Evolutionary conservation across 768 basidiomycete genomes (phyloP), one percentile per base, ranked within the genome.

Genomic region (Hericium rajendrae): DNA sequence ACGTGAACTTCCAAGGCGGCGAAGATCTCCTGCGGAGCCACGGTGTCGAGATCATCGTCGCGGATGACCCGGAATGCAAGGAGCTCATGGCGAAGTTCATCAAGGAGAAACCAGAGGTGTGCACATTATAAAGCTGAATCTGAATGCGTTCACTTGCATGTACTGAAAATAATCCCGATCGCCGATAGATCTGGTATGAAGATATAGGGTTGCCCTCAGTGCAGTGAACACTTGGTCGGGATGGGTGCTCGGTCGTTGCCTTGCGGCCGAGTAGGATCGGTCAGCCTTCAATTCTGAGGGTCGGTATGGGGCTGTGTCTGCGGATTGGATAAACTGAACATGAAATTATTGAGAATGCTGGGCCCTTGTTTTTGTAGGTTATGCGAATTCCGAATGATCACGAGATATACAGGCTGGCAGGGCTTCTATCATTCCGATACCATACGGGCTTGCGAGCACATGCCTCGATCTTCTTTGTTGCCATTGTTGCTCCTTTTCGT

Each of bases 21-120:
- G 84, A 86, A 61, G 74, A 78, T 18, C 69, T 84, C 18, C 72
- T 87, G 15, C 73, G 71, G 39, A 67, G 65, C 13, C 69, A 74
- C 18, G 83, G 83, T 2, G 79, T 85, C 18, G 78, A 87, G 59
- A 66, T 71, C 16, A 53, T 69, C 15, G 64, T 66, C 8, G 40
- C 68, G 59, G 72, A 82, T 55, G 69, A 82, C 53, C 61, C 71
- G 6, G 75, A 76, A 24, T 83, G 84, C 67, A 79, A 77, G 62
- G 69, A 68, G 6, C 62, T 85, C 60, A 83, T 86, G 83, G 49
- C 53, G 8, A 70, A 68, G 43, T 88, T 84, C 65, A 84, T 86
- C 48, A 60, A 68, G 26, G 74, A 78, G 58, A 75, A 78, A 8
- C 83, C 82, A 32, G 76, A 83, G 70, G 78, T 84, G 16, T 56